Percentiles rank a stretch among this genome's conserved stretches.
Evolutionary conservation across 83 land plant species (phyloP).

Genomic region (Diphasiastrum complanatum): DNA sequence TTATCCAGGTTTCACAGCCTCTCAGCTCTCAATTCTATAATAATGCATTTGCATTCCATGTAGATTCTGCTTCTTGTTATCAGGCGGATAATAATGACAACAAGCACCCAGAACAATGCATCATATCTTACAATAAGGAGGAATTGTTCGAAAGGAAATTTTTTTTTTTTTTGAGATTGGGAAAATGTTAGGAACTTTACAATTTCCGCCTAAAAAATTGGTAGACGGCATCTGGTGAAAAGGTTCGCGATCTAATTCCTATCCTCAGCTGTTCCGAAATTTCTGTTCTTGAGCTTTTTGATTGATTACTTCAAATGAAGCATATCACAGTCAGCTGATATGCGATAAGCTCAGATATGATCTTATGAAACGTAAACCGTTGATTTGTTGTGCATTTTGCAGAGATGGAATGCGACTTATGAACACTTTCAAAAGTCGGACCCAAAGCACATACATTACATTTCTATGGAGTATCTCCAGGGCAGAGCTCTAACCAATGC

Average conservation of each 20-base stretch:
- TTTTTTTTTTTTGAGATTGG: no score
- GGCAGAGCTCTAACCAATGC: constrained; percentile 88
- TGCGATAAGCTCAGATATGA: neutral
- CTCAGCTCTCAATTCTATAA: neutral
- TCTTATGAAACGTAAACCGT: neutral
- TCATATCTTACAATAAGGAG: no score
- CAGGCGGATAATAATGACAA: neutral
- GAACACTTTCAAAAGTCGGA: constrained; percentile 58
- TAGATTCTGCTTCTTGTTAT: neutral
- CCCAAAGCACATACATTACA: constrained; percentile 86
- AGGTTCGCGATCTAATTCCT: no score
- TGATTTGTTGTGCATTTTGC: constrained; percentile 15
- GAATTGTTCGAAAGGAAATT: no score
- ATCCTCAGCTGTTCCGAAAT: no score
- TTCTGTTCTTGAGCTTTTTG: no score
- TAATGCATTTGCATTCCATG: neutral
- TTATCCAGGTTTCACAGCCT: constrained; percentile 41
- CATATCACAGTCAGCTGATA: neutral
- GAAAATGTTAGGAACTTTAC: no score
- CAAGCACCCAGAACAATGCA: no score
- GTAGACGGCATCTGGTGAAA: no score
- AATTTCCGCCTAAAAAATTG: no score
- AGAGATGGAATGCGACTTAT: constrained; percentile 93
- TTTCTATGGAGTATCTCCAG: constrained; percentile 93
- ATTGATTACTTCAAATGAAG: no score